Base-by-base conservation (phyloP, 1,284 basidiomycete genomes). In the Cutaneotrichosporon dermatis region DNA sequence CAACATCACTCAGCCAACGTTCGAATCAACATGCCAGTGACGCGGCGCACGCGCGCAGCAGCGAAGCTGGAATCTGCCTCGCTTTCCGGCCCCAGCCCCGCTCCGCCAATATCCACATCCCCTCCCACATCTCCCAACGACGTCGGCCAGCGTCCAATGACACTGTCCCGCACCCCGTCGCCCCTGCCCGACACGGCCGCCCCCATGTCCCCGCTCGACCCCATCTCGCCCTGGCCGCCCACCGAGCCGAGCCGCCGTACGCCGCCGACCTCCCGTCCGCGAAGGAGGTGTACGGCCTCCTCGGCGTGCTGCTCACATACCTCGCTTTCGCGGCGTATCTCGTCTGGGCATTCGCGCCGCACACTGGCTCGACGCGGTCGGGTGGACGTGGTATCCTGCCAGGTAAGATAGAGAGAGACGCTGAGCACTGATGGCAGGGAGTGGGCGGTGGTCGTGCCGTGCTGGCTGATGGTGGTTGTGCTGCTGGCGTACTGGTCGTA, bases 371-470 rank as follows among this genome's bases (percentile, higher is more conserved):
- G 64, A 83, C 53, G 79, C 78, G 71, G 71, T 85, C 13, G 89
- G 90, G 13, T 83, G 92, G 62, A 80, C 83, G 5, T 93, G 90
- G 90, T 91, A 92, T 74, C 91, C 91, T n/a, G 89, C 82, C 71
- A 82, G 90, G 91, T 90, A 62, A 69, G 85, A 3, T 7, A 3
- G 4, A 4, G 39, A 6, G 2, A 42, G 4, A 4, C 13, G 15
- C 25, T 25, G 25, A 25, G 25, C 25, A 39, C 55, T 59, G 50
- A 61, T 44, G 4, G 10, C 65, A 91, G 90, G 35, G 89, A 93
- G 81, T 93, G 91, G 90, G 83, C 89, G 16, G 69, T 92, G 35
- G 82, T 93, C 39, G 74, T 93, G n/a, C 91, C 91, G 33, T 85
- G 89, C 13, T 93, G 87, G 79, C 82, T 88, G 11, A 81, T 90